These are phyloP conservation scores for Aurantiochytrium sp. DNA, from an alignment of 108 stramenopile genomes.

Conservation along the genomic window DNA sequence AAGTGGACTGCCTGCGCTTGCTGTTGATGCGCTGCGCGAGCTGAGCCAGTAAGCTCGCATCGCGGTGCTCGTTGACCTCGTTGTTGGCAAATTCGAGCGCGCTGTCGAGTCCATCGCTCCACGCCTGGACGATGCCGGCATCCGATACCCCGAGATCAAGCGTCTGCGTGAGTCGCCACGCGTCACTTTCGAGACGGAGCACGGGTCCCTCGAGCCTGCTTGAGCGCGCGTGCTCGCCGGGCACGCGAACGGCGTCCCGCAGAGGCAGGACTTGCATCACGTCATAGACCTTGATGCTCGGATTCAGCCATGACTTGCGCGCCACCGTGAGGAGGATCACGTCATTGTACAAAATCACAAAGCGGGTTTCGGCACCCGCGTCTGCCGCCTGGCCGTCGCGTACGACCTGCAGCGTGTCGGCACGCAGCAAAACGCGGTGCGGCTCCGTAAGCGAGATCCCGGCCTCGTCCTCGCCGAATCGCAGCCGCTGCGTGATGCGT, in stretches of 20 bases:
- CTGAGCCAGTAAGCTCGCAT: background rate
- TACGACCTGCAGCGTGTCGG: background rate
- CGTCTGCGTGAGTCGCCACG: background rate
- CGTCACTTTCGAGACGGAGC: background rate
- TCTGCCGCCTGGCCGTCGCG: background rate
- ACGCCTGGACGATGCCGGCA: background rate
- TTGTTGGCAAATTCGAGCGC: background rate
- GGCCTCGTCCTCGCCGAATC: background rate
- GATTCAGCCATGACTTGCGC: slow-evolving; percentile 27
- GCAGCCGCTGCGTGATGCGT: background rate
- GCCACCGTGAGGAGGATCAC: background rate
- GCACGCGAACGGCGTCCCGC: background rate
- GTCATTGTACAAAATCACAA: background rate
- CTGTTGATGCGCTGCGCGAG: background rate
- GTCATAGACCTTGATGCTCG: background rate
- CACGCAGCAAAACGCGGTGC: background rate
- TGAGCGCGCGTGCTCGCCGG: too few species aligned
- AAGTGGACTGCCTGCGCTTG: background rate
- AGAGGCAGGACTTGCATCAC: background rate
- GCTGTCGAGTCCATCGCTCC: background rate
- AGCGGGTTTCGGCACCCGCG: background rate
- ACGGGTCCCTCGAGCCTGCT: too few species aligned
- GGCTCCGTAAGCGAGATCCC: background rate
- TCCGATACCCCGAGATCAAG: too few species aligned
- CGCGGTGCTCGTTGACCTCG: background rate